These are phyloP conservation scores for Alternaria triticimaculans DNA, from an alignment of 2,329 filamentous ascomycete genomes.

Conservation along the genomic window DNA sequence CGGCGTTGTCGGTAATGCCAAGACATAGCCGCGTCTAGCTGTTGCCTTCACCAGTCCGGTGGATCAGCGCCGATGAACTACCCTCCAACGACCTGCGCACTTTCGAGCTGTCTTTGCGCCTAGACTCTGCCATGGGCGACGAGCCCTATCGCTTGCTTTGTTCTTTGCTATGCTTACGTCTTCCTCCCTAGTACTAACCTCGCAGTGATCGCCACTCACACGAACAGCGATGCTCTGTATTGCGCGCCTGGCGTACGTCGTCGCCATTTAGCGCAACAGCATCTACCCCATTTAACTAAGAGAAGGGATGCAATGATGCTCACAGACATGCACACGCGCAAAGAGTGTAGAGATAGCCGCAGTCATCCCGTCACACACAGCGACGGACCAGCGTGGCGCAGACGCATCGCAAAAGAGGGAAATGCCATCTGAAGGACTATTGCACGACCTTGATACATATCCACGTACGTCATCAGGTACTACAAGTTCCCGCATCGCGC, in stretches of 20 bases:
- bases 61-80: background rate
- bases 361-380: background rate
- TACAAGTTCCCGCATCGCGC: background rate
- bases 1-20: constrained; percentile 18
- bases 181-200: background rate
- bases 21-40: constrained; percentile 18
- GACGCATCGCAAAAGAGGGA: background rate
- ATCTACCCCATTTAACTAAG: background rate
- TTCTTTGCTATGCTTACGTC: background rate
- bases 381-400: background rate
- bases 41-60: constrained; percentile 9
- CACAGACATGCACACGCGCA: background rate
- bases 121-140: background rate
- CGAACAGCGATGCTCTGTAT: background rate
- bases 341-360: background rate
- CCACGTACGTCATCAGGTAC: constrained; percentile 4
- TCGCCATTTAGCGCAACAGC: background rate
- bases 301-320: background rate
- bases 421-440: background rate
- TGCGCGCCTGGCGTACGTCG: background rate
- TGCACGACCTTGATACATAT: background rate
- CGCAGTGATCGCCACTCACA: background rate
- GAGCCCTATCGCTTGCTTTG: background rate
- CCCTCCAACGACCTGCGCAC: background rate
- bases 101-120: background rate